phyloP scores from a whole-genome alignment of 805 yeast species.

The Suhomyces kilbournensis region DNA sequence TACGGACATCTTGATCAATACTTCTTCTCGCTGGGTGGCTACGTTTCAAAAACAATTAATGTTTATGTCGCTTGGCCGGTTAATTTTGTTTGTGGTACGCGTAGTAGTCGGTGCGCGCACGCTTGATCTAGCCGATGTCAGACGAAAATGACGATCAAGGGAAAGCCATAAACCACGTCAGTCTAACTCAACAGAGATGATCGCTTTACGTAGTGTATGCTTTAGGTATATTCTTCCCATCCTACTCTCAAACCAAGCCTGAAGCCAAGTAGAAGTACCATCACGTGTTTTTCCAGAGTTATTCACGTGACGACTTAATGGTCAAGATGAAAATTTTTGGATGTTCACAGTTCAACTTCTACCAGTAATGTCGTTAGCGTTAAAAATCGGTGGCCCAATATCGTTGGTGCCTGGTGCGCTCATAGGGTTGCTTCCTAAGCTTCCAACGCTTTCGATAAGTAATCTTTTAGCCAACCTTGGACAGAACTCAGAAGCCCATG shows the following conservation, averaged over 20 bases:
- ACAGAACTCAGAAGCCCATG: conserved; percentile 7
- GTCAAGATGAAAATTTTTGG: conserved; percentile 1
- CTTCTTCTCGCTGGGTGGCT: background rate
- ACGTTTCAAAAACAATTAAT: background rate
- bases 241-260: background rate
- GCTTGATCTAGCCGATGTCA: background rate
- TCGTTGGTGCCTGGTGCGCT: conserved; percentile 2
- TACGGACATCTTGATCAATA: conserved; percentile 9
- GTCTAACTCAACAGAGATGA: background rate
- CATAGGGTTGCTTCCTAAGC: conserved; percentile 9
- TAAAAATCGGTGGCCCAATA: conserved; percentile 17
- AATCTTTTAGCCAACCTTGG: background rate
- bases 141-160: background rate
- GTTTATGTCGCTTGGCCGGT: conserved; percentile 5
- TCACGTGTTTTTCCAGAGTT: background rate
- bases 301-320: background rate
- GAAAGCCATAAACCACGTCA: background rate
- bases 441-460: conserved; percentile 9
- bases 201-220: background rate
- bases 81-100: conserved; percentile 4
- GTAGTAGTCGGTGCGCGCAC: conserved; percentile 1
- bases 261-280: background rate
- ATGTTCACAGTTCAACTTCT: background rate
- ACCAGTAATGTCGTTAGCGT: conserved; percentile 21
- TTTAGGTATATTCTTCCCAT: background rate